Percentiles rank a stretch among this genome's conserved stretches.
phyloP scores from a whole-genome alignment of 2,329 filamentous ascomycete genomes.

The Graphilbum sp. region DNA sequence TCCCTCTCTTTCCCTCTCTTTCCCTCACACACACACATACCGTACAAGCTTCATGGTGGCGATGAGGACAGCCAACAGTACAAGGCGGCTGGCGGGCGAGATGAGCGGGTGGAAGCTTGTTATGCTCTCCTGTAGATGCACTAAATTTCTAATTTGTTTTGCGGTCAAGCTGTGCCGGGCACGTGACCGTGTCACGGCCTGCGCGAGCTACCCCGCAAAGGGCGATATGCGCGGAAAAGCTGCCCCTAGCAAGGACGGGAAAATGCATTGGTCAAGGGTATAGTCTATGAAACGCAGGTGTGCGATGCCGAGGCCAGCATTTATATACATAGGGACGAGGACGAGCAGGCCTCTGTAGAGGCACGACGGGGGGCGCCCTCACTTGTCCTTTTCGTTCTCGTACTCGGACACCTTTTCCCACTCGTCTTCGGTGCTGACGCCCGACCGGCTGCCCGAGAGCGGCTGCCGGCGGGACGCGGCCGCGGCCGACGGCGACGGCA shows the following conservation, averaged over 20 bases:
- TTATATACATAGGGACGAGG: no score
- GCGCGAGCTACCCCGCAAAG: background rate
- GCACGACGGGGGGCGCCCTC: no score
- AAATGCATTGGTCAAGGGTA: no score
- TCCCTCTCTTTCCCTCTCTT: no score
- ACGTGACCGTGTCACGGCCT: no score
- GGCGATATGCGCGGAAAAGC: no score
- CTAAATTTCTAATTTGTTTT: background rate
- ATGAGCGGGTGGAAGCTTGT: background rate
- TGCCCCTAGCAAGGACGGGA: no score
- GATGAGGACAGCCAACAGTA: slow-evolving; percentile 4
- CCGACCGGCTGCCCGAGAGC: slow-evolving; percentile 31
- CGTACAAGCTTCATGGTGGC: slow-evolving; percentile 89
- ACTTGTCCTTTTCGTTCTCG: slow-evolving; percentile 23
- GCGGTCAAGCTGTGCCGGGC: background rate
- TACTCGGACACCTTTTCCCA: slow-evolving; percentile 88
- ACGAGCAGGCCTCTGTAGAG: background rate
- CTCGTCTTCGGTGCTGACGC: slow-evolving; percentile 76
- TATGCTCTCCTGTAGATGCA: background rate
- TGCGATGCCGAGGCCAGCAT: no score
- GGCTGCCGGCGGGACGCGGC: no score
- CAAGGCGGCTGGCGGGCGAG: background rate
- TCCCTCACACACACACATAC: no score
- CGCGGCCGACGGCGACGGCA: no score
- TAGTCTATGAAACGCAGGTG: no score